A percentile compares a stretch with the other conserved stretches of the same genome.
These are phyloP conservation scores for Ilyonectria robusta DNA, from an alignment of 2,329 filamentous ascomycete genomes.

Conservation along the genomic window DNA sequence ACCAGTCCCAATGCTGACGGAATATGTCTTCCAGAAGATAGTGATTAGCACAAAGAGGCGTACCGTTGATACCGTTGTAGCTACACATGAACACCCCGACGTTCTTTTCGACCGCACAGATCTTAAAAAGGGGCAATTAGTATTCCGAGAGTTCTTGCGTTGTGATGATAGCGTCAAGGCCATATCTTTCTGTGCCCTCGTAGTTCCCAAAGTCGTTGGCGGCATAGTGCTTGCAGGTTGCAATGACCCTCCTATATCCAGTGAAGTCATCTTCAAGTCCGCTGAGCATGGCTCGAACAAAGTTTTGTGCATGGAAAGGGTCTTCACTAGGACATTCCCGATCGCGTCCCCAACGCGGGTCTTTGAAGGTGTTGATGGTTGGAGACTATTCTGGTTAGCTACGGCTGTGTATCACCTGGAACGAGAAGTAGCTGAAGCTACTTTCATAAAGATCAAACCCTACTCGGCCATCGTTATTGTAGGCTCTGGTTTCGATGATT, in stretches of 20 bases:
- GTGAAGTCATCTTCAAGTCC: not conserved
- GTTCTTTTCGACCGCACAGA: not conserved
- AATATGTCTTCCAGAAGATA: not conserved
- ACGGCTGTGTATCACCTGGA: not conserved
- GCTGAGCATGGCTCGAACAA: not conserved
- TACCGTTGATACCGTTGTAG: not conserved
- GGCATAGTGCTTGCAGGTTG: not conserved
- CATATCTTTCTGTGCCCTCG: not conserved
- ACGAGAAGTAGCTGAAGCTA: not conserved
- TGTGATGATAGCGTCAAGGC: not conserved
- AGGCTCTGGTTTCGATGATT: not conserved
- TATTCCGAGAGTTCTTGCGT: not conserved
- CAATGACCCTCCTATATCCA: not conserved
- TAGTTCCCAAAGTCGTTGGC: not conserved
- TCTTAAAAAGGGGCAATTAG: not conserved
- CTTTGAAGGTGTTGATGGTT: not conserved
- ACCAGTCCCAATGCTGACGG: not conserved
- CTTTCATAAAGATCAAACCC: not conserved
- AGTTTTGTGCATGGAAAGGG: not conserved
- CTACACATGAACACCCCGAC: not conserved
- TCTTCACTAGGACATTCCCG: not conserved
- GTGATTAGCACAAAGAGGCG: not conserved
- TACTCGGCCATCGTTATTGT: not conserved
- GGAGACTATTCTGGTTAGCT: not conserved
- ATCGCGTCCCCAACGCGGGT: not conserved